Percentiles rank a stretch among this genome's conserved stretches.
Evolutionary conservation across 1,284 basidiomycete genomes (phyloP).

Genomic region (Apiotrichum akiyoshidainum): DNA sequence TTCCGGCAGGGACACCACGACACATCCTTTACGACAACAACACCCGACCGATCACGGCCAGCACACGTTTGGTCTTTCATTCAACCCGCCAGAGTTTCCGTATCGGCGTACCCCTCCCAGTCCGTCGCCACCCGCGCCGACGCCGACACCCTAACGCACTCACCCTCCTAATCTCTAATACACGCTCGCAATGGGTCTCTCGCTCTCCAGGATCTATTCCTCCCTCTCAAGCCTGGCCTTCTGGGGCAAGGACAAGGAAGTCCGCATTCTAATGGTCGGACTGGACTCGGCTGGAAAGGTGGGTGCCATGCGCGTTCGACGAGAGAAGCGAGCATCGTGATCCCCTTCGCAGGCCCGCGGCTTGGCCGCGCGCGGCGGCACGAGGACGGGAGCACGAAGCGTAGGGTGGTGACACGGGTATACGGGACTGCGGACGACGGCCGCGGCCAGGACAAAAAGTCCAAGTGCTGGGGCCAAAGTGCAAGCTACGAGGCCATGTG

Average conservation of each 20-base stretch:
- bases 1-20: too few species aligned
- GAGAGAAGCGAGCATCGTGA: too few species aligned
- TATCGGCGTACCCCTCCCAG: background rate
- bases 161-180: background rate
- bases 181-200: slow-evolving; percentile 65
- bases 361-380: too few species aligned
- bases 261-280: slow-evolving; percentile 89
- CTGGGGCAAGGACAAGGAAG: slow-evolving; percentile 91
- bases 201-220: slow-evolving; percentile 70
- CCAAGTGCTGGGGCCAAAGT: too few species aligned
- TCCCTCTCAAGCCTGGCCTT: slow-evolving; percentile 75
- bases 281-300: slow-evolving; percentile 82
- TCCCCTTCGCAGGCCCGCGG: too few species aligned
- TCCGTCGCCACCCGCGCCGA: background rate
- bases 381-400: too few species aligned
- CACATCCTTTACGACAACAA: too few species aligned
- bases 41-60: too few species aligned
- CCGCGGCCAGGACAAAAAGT: too few species aligned
- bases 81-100: background rate
- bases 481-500: too few species aligned
- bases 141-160: background rate
- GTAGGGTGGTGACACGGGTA: too few species aligned
- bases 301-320: slow-evolving; percentile 3
- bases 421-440: too few species aligned
- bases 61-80: background rate